Evolutionary conservation across 306 rosid species (phyloP).

Genomic region (Dalbergia cultrata): DNA sequence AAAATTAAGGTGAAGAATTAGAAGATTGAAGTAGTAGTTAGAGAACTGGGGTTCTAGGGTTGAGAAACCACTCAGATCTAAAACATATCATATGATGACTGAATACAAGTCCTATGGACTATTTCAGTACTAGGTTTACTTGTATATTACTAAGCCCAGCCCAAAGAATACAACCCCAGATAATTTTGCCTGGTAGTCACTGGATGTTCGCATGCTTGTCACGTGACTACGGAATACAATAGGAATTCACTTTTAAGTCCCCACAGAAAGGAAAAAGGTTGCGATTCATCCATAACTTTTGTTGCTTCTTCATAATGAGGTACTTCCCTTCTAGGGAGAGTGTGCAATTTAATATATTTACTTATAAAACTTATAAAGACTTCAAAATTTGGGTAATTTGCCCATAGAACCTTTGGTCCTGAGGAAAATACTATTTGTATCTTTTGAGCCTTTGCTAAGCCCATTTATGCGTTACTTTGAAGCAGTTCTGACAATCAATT

Average conservation of each 20-base stretch:
- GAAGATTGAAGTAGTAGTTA: slow-evolving; percentile 5
- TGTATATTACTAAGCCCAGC: slow-evolving; percentile 21
- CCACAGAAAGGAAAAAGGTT: background rate
- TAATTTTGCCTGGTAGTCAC: background rate
- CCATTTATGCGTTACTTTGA: slow-evolving; percentile 12
- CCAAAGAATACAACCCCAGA: slow-evolving; percentile 19
- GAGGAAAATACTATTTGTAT: background rate
- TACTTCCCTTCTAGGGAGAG: background rate
- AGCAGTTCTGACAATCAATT: background rate
- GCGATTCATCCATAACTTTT: background rate
- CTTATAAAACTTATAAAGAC: background rate
- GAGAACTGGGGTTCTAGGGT: slow-evolving; percentile 35
- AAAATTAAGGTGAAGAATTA: slow-evolving; percentile 1
- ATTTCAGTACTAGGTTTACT: slow-evolving; percentile 1
- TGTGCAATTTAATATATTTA: background rate
- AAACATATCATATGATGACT: background rate
- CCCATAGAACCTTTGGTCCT: background rate
- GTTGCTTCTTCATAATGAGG: background rate
- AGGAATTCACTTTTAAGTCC: slow-evolving; percentile 21
- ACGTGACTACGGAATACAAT: background rate
- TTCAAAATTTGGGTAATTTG: background rate
- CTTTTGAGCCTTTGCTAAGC: slow-evolving; percentile 6
- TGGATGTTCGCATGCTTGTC: slow-evolving; percentile 9
- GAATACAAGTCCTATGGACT: slow-evolving; percentile 7
- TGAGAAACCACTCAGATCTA: slow-evolving; percentile 14